Evolutionary conservation across 2,329 filamentous ascomycete species (phyloP).

Genomic region (Microsporum audouinii): DNA sequence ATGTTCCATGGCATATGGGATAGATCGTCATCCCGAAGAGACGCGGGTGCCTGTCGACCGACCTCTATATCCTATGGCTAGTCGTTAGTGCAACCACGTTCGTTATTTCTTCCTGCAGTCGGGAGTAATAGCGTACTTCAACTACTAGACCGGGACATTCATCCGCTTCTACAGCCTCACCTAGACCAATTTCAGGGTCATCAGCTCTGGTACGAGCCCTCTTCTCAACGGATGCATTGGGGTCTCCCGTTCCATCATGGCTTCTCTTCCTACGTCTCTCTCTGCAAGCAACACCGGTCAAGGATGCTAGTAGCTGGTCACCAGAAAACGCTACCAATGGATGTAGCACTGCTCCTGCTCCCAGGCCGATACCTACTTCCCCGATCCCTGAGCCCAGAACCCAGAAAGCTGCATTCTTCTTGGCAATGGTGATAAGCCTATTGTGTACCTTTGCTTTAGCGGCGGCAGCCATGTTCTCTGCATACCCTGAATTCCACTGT

Average conservation of each 20-base stretch:
- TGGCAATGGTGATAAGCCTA: slow-evolving; percentile 39
- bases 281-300: slow-evolving; percentile 30
- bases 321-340: slow-evolving; percentile 52
- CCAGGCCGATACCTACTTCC: slow-evolving; percentile 40
- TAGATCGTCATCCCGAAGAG: slow-evolving; percentile 56
- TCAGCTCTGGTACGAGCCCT: slow-evolving; percentile 29
- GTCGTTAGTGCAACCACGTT: neutral
- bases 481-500: slow-evolving; percentile 49
- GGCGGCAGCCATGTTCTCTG: slow-evolving; percentile 47
- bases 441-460: slow-evolving; percentile 35
- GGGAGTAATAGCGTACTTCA: slow-evolving; percentile 3
- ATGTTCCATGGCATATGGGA: slow-evolving; percentile 60
- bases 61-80: slow-evolving; percentile 47
- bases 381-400: slow-evolving; percentile 48
- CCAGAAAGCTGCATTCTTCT: slow-evolving; percentile 52
- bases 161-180: slow-evolving; percentile 9
- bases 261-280: slow-evolving; percentile 21
- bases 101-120: neutral
- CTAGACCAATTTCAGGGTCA: slow-evolving; percentile 28
- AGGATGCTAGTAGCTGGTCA: slow-evolving; percentile 39
- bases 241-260: slow-evolving; percentile 16
- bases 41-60: slow-evolving; percentile 55
- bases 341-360: slow-evolving; percentile 30
- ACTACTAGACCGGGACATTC: neutral
- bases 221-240: slow-evolving; percentile 19